Base-by-base conservation (phyloP, 805 yeast species). In the Zygosaccharomyces gambellarensis region DNA sequence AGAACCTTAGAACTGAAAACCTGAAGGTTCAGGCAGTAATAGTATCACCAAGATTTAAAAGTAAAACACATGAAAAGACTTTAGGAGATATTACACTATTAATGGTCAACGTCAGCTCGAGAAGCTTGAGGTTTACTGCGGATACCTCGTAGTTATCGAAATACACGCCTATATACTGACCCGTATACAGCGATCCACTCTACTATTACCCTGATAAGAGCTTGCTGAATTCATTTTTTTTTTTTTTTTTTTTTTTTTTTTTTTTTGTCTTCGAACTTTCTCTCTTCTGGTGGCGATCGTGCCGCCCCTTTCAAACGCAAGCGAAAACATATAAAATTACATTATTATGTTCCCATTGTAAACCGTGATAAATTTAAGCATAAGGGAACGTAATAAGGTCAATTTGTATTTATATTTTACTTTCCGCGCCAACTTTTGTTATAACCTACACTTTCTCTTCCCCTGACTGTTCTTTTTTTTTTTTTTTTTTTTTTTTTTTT, bases 1-100 rank as follows among this genome's bases (percentile, higher is more conserved):
- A 73, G 74, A 73, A 75, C 78, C 79, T 2, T 17, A 3, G 10
- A 25, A 10, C 28, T 17, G 17, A 2, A 2, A 17, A 17, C 17
- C 17, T 17, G 17, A 1, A 2, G 17, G 1, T 17, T 17, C 2
- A 17, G 17, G 17, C 17, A 1, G 17, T 17, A 17, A 17, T 17
- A 17, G 2, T 17, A 17, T 2, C 17, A 17, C 17, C 17, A 17
- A 17, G 17, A 17, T 17, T 17, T 17, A 17, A 17, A 17, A 17
- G 17, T 17, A 17, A 17, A 17, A 17, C 17, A 17, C 17, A 17
- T 1, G 2, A 17, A 17, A 17, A 17, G 17, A 17, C 2, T 17
- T 17, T 17, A 17, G 17, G 17, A 17, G 17, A 17, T 17, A 17
- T 17, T 17, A 17, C 17, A 17, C 17, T 17, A 17, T 17, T 17